Percentiles rank a stretch among this genome's conserved stretches.
These are phyloP conservation scores for Ganoderma lucidum DNA, from an alignment of 1,284 basidiomycete species.

Conservation along the genomic window DNA sequence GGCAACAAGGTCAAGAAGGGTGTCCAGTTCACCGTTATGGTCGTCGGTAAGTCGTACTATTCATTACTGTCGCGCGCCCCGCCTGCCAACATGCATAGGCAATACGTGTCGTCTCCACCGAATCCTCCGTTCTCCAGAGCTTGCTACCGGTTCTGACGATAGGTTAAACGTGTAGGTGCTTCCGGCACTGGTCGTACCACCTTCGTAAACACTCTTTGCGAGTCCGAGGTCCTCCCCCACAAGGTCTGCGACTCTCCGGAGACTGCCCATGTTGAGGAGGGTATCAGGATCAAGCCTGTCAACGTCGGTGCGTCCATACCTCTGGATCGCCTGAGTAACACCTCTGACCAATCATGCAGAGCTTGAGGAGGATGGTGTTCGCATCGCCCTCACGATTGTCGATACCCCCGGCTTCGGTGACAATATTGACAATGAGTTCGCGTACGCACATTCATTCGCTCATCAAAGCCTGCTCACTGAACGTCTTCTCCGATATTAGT, in stretches of 20 bases:
- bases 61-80: slow-evolving; percentile 15
- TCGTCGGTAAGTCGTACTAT: slow-evolving; percentile 77
- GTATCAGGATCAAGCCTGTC: slow-evolving; percentile 95
- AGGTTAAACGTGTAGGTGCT: slow-evolving; percentile 67
- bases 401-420: slow-evolving; percentile 99
- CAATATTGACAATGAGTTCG: slow-evolving; percentile 98
- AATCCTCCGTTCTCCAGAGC: slow-evolving; percentile 13
- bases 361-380: slow-evolving; percentile 98
- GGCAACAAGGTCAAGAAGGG: slow-evolving; percentile 98
- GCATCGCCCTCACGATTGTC: slow-evolving; percentile 97
- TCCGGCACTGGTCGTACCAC: slow-evolving; percentile 97
- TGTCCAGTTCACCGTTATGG: slow-evolving; percentile 77
- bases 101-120: slow-evolving; percentile 15
- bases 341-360: slow-evolving; percentile 57
- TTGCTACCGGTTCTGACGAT: slow-evolving; percentile 19
- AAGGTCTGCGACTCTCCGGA: slow-evolving; percentile 89
- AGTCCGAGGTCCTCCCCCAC: slow-evolving; percentile 88
- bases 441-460: slow-evolving; percentile 66
- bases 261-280: slow-evolving; percentile 93
- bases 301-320: slow-evolving; percentile 80
- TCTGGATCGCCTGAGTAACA: slow-evolving; percentile 9
- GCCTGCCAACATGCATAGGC: slow-evolving; percentile 34
- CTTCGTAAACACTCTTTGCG: slow-evolving; percentile 98
- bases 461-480: not conserved
- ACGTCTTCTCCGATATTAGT: slow-evolving; percentile 49